phyloP scores from a whole-genome alignment of 2,329 filamentous ascomycete genomes.

The Talaromyces atroroseus region DNA sequence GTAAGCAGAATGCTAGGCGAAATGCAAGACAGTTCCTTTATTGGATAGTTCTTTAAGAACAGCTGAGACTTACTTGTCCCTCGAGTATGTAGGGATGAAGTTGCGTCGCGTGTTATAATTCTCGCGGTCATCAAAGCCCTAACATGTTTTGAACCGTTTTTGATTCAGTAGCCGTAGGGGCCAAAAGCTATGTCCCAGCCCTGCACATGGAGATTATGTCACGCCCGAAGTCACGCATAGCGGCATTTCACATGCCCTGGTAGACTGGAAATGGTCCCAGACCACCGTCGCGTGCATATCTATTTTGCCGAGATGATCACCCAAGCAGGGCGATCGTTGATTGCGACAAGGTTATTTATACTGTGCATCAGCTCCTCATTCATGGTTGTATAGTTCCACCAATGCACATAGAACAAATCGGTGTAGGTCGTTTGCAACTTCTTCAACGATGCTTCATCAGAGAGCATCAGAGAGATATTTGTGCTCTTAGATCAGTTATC shows the following conservation, averaged over 20 bases:
- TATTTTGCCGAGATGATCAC: constrained; percentile 35
- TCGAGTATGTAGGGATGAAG: no score
- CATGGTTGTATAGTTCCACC: constrained; percentile 44
- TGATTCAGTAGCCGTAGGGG: constrained; percentile 48
- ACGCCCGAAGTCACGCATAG: constrained; percentile 34
- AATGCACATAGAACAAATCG: constrained; percentile 52
- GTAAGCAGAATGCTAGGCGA: no score
- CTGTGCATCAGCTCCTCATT: constrained; percentile 34
- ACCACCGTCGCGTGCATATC: constrained; percentile 34
- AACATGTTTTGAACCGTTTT: no score
- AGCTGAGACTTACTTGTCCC: no score
- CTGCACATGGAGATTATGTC: constrained; percentile 37
- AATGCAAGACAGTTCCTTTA: no score
- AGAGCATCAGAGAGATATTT: no score
- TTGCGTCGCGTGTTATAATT: no score
- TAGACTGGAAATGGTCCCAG: constrained; percentile 38
- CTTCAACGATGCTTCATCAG: constrained; percentile 37
- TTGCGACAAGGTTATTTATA: constrained; percentile 32
- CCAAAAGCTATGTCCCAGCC: constrained; percentile 43
- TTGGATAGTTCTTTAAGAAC: no score
- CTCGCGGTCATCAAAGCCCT: no score
- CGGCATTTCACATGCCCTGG: constrained; percentile 36
- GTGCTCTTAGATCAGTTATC: constrained; percentile 41
- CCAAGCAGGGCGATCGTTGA: constrained; percentile 38
- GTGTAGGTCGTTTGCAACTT: constrained; percentile 51